Percentiles rank a stretch among this genome's conserved stretches.
Evolutionary conservation across 371 early-diverging fungal genomes (phyloP).

Genomic region (Zancudomyces culisetae): DNA sequence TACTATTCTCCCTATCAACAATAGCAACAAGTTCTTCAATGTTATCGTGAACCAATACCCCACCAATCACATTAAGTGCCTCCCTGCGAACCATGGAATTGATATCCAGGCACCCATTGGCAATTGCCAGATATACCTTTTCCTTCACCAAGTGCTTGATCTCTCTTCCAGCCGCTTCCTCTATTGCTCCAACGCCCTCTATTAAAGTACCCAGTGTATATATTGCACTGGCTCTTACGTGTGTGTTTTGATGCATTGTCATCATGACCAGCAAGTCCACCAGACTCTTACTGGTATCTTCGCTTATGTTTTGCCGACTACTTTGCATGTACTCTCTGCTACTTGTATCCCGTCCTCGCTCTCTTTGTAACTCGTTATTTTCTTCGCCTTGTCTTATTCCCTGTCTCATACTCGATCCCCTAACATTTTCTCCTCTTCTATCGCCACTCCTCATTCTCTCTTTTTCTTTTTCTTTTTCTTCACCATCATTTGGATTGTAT

Average conservation of each 20-base stretch:
- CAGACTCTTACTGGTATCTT: conserved; percentile 10
- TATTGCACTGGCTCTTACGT: conserved; percentile 17
- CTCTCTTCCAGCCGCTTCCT: neutral
- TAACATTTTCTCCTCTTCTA: conserved; percentile 11
- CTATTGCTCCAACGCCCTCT: neutral
- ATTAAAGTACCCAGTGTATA: conserved; percentile 19
- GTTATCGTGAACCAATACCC: conserved; percentile 15
- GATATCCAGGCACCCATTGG: conserved; percentile 19
- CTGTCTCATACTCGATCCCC: conserved; percentile 47
- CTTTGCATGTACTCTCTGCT: conserved; percentile 2
- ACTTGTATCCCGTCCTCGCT: neutral
- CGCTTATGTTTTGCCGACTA: no score
- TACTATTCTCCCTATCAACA: neutral
- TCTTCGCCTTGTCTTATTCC: conserved; percentile 41
- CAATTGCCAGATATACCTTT: conserved; percentile 10
- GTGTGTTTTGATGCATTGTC: conserved; percentile 19
- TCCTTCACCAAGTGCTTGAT: neutral
- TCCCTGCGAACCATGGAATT: conserved; percentile 24
- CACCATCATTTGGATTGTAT: no score
- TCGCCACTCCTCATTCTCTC: conserved; percentile 65
- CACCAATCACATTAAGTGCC: conserved; percentile 17
- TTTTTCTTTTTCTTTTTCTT: no score
- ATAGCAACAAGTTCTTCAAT: conserved; percentile 14
- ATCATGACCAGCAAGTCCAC: conserved; percentile 19
- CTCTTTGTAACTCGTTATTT: neutral